These are phyloP conservation scores for Mrakia hoshinonis DNA, from an alignment of 768 basidiomycete species.

Conservation along the genomic window DNA sequence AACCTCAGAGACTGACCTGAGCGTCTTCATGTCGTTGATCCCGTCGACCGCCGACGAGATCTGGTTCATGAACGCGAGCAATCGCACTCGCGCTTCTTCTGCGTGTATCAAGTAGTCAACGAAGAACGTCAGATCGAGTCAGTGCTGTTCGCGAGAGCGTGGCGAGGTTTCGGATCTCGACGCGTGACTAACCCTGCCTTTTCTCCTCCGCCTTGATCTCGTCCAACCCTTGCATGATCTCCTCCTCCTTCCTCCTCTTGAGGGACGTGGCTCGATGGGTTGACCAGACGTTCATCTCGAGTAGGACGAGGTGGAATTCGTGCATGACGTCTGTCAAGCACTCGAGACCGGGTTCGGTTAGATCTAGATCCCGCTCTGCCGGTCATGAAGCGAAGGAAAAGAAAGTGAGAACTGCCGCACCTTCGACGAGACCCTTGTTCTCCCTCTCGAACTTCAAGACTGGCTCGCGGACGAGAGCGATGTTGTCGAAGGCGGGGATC, in stretches of 20 bases:
- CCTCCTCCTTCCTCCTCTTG: background rate
- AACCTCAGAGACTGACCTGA: too few relatives aligned
- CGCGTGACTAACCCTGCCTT: slow-evolving; percentile 1
- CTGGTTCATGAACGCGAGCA: slow-evolving; percentile 3
- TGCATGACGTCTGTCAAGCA: background rate
- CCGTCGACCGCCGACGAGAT: background rate
- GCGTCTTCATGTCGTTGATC: background rate
- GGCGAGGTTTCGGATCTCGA: too few relatives aligned
- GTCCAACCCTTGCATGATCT: background rate
- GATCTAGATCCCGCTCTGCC: background rate
- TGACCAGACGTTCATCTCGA: slow-evolving; percentile 6
- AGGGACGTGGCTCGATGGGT: background rate
- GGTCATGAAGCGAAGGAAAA: background rate
- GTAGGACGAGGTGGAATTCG: slow-evolving; percentile 1
- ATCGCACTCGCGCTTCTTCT: background rate
- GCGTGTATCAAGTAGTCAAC: background rate
- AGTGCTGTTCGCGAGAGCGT: too few relatives aligned
- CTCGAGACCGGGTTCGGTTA: too few relatives aligned
- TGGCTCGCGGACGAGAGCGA: background rate
- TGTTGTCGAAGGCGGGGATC: background rate
- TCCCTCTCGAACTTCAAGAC: background rate
- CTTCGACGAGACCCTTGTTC: background rate
- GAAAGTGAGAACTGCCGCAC: background rate
- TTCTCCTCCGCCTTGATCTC: background rate
- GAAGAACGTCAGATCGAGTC: background rate